Base-by-base conservation (phyloP, 1,284 basidiomycete genomes). In the Phylloporus sp. region DNA sequence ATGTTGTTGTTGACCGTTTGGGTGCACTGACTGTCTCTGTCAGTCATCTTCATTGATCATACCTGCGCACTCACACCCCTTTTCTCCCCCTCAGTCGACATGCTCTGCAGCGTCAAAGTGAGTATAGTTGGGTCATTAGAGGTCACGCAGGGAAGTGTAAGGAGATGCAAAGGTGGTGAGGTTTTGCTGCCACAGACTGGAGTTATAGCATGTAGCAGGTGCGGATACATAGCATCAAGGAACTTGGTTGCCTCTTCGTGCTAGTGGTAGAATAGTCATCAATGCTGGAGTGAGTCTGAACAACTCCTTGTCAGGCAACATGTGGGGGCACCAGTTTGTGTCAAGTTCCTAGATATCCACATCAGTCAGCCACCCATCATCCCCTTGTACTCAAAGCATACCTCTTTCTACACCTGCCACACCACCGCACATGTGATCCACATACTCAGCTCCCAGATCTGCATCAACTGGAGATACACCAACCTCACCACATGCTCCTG, bases 361-460 rank as follows among this genome's bases (percentile, higher is more conserved):
- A n/a, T n/a, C n/a, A n/a, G n/a, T n/a, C n/a, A n/a, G n/a, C n/a
- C n/a, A n/a, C n/a, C n/a, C n/a, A n/a, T n/a, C n/a, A n/a, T n/a
- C n/a, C n/a, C n/a, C n/a, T n/a, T n/a, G n/a, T n/a, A n/a, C n/a
- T n/a, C n/a, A n/a, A n/a, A n/a, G n/a, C n/a, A 65, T 63, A 87
- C 88, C 66, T 86, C 87, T 68, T 82, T 80, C 70, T 92, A 89
- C 22, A 90, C 88, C 29, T 85, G 80, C 53, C 84, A 80, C 55
- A 92, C 82, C 24, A 92, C 89, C 18, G 83, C 80, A 42, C 82
- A 69, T 12, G 90, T 88, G 59, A 93, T 86, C 49, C 75, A 68
- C 12, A 86, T 86, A 60, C 88, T 90, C 68, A 93, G 85, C 46
- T 88, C 87, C 40, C 90, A 81, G 70, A 93, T 92, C 28, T 89